Evolutionary conservation across 2,329 filamentous ascomycete species (phyloP), one percentile per base, ranked within the genome.

Genomic region (Fusarium oligoseptatum): DNA sequence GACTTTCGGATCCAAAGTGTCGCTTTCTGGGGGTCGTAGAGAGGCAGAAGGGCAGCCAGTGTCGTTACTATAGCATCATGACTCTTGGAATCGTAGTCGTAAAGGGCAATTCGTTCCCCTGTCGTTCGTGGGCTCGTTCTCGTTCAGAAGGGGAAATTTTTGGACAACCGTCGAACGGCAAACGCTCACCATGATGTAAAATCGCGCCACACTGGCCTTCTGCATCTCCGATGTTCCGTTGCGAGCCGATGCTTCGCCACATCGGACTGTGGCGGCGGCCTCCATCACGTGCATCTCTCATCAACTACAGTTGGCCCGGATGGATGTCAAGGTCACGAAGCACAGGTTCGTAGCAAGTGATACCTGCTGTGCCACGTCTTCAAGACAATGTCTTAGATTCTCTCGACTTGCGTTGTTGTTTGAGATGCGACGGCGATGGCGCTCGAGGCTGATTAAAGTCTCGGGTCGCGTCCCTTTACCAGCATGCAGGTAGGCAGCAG

Each of bases 121-220:
- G 60, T 68, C 60, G 65, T 72, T 45, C 36, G 50, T 29, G 64
- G 64, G 61, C 52, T 66, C 20, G 45, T 36, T 66, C 56, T 73
- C 66, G 60, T 57, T 63, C 50, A 29, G 67, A 55, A 27, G 66
- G 60, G 67, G 70, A 72, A 70, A 60, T 71, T 75, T 77, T 67
- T 55, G 68, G 60, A 57, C 17, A 60, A 55, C 56, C 27, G 29
- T 39, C 34, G 36, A 66, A 52, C 48, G 27, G 17, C 48, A 27
- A 55, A 32, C n/a, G 48, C 60, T 73, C 67, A 70, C 60, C 58
- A 72, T 78, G 77, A 79, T 77, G 73, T 64, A 71, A 73, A 73
- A 70, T 24, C 37, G 63, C 76, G 77, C 77, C 77, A 79, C 75
- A 56, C 62, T 55, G 48, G 10, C 27, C 58, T 60, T n/a, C 27